Conservation (phyloP, 2,329 filamentous ascomycete species). For the Phialophora tarda region DNA sequence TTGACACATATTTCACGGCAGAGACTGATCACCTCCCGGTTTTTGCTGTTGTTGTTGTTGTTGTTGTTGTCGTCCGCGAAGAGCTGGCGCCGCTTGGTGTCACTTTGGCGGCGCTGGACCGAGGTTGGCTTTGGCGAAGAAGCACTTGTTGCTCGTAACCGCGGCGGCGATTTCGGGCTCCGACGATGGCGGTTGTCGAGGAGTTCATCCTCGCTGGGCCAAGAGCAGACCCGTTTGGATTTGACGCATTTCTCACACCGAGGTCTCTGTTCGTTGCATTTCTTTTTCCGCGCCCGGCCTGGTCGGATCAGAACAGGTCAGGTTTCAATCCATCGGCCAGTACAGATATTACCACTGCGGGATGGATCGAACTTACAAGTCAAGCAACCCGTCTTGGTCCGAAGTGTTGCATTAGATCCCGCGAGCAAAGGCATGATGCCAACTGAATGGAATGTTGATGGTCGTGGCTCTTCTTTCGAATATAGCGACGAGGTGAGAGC, state of each 20-base stretch:
- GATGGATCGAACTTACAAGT: conserved; percentile 23
- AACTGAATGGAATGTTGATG: background rate
- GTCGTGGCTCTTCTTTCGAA: too few species aligned
- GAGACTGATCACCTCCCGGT: background rate
- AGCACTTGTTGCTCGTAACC: background rate
- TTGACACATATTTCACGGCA: conserved; percentile 26
- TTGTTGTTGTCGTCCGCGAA: background rate
- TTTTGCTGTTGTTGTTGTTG: too few species aligned
- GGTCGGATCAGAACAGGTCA: background rate
- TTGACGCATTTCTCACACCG: conserved; percentile 31
- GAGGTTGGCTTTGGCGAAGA: too few species aligned
- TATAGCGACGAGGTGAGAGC: too few species aligned
- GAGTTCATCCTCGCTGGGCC: conserved; percentile 29
- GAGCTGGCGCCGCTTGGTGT: conserved; percentile 8
- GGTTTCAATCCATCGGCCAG: background rate
- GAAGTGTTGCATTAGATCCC: conserved; percentile 21
- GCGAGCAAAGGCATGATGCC: conserved; percentile 2
- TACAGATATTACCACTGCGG: background rate
- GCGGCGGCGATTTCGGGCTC: conserved; percentile 17
- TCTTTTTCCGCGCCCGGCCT: conserved; percentile 26
- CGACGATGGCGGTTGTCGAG: conserved; percentile 29
- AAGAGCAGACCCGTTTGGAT: conserved; percentile 28
- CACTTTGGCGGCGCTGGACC: background rate
- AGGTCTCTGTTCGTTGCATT: conserved; percentile 29
- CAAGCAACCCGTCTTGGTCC: conserved; percentile 33